Conservation (phyloP, 1,284 basidiomycete species). For the Ceratobasidium sp. region DNA sequence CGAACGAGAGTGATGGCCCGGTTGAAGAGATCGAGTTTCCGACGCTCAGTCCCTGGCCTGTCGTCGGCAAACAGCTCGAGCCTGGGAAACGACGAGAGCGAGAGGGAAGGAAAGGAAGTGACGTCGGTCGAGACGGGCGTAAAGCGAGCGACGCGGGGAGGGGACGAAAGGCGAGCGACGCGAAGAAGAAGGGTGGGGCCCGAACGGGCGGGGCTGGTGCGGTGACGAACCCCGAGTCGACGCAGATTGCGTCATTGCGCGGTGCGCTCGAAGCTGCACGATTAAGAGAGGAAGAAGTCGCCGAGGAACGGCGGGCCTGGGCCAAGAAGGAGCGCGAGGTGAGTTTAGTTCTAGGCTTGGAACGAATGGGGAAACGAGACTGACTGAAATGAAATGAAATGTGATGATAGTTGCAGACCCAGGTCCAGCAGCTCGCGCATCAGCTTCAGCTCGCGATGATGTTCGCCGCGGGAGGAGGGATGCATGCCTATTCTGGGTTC, state of each 20-base stretch:
- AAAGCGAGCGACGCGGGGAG: slow-evolving; percentile 26
- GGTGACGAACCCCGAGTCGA: slow-evolving; percentile 51
- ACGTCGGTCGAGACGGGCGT: slow-evolving; percentile 1
- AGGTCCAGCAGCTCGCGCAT: slow-evolving; percentile 67
- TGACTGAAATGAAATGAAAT: too few relatives aligned
- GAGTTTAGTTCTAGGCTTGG: slow-evolving; percentile 42
- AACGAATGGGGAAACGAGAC: background rate
- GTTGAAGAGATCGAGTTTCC: slow-evolving; percentile 31
- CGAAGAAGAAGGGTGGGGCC: slow-evolving; percentile 14
- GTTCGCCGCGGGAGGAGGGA: slow-evolving; percentile 52
- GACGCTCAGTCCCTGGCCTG: slow-evolving; percentile 23
- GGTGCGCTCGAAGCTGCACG: slow-evolving; percentile 71
- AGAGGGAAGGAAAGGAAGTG: slow-evolving; percentile 9
- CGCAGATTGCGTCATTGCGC: slow-evolving; percentile 69
- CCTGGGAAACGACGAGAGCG: slow-evolving; percentile 1
- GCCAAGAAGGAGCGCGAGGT: slow-evolving; percentile 69
- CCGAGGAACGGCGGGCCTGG: slow-evolving; percentile 62
- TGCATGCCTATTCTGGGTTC: slow-evolving; percentile 12
- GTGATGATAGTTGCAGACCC: slow-evolving; percentile 64
- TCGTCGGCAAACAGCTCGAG: slow-evolving; percentile 7
- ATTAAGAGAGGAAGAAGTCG: slow-evolving; percentile 69
- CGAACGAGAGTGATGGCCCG: slow-evolving; percentile 24
- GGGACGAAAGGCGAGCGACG: slow-evolving; percentile 22
- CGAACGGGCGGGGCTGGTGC: background rate
- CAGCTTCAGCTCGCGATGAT: slow-evolving; percentile 67